phyloP scores from a whole-genome alignment of 1,139 yeast species.

The Blastobotrys petasosporus region DNA sequence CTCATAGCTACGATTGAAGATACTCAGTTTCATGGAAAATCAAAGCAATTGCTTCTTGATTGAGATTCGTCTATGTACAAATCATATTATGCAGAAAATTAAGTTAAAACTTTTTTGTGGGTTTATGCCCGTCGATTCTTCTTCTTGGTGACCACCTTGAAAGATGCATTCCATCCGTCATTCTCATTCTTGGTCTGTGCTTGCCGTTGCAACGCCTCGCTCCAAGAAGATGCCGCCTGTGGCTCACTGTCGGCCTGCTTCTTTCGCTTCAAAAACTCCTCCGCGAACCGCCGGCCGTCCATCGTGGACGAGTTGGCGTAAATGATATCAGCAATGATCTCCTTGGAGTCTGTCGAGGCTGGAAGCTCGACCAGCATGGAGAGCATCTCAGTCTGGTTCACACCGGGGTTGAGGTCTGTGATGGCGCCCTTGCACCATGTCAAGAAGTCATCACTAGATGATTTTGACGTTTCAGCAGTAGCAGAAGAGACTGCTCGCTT shows the following conservation, averaged over 20 bases:
- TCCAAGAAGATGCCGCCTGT: slow-evolving; percentile 32
- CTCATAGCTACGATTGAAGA: no score
- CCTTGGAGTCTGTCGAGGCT: slow-evolving; percentile 61
- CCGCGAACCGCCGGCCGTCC: slow-evolving; percentile 94
- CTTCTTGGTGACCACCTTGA: slow-evolving; percentile 65
- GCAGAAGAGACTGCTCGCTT: slow-evolving; percentile 31
- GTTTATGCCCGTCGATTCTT: slow-evolving; percentile 7
- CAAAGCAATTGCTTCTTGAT: no score
- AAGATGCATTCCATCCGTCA: slow-evolving; percentile 71
- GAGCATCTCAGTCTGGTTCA: slow-evolving; percentile 55
- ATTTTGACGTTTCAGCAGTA: slow-evolving; percentile 26
- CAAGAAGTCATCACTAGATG: slow-evolving; percentile 54
- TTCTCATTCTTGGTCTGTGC: slow-evolving; percentile 42
- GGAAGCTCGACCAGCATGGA: slow-evolving; percentile 80
- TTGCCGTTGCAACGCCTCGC: slow-evolving; percentile 60
- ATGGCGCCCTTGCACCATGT: slow-evolving; percentile 80
- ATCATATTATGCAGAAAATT: no score
- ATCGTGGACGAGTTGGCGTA: slow-evolving; percentile 85
- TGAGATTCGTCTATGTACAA: no score
- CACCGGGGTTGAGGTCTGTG: slow-evolving; percentile 62
- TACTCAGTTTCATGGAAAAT: no score
- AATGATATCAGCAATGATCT: slow-evolving; percentile 86
- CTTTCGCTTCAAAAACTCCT: slow-evolving; percentile 78
- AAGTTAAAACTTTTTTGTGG: neutral
- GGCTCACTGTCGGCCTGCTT: slow-evolving; percentile 50